Evolutionary conservation across 2,329 filamentous ascomycete species (phyloP).

Genomic region (Exophiala sp.): DNA sequence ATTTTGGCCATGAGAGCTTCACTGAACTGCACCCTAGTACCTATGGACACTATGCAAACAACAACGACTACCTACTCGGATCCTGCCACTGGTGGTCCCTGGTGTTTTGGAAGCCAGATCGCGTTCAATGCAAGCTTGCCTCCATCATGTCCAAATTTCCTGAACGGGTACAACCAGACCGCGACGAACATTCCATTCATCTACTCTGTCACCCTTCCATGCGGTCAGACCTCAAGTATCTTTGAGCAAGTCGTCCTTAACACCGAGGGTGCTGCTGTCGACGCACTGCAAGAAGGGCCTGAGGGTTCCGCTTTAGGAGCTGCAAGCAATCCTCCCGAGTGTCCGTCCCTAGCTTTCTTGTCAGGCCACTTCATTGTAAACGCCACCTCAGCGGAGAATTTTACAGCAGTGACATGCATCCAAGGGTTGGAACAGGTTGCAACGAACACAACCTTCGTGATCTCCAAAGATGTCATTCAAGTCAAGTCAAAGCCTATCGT

Average conservation of each 20-base stretch:
- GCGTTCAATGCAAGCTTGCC: background rate
- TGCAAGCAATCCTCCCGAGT: conserved; percentile 13
- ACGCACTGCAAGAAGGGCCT: too few relatives aligned
- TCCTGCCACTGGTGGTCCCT: too few relatives aligned
- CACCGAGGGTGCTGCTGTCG: background rate
- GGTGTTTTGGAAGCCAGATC: background rate
- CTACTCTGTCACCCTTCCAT: too few relatives aligned
- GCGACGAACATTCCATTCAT: background rate
- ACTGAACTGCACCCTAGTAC: conserved; percentile 1
- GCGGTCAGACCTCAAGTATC: too few relatives aligned
- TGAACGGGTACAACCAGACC: background rate
- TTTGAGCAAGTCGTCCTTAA: background rate
- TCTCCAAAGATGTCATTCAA: background rate
- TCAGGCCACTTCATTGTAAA: conserved; percentile 10
- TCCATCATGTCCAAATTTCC: background rate
- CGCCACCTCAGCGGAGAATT: background rate
- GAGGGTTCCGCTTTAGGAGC: background rate
- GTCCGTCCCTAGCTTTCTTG: conserved; percentile 19
- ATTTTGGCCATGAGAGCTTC: conserved; percentile 1
- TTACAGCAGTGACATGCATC: conserved; percentile 11
- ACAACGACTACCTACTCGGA: background rate
- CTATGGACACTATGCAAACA: background rate
- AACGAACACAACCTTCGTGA: background rate
- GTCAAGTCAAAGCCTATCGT: background rate
- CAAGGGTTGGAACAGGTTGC: conserved; percentile 6